phyloP scores from a whole-genome alignment of 257 asterid genomes.

The Linderniella brevidens region DNA sequence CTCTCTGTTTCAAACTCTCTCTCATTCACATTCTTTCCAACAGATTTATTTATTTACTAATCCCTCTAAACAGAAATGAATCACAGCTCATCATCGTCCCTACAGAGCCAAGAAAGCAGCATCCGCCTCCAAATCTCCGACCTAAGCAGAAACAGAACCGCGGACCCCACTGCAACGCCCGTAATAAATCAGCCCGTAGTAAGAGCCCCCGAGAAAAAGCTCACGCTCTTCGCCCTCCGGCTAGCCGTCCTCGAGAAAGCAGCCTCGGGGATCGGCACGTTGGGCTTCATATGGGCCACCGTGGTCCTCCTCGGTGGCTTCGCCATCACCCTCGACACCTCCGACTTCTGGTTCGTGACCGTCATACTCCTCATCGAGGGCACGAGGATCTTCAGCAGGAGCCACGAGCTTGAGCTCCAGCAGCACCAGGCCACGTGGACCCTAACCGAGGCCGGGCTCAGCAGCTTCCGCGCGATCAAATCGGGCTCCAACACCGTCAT shows the following conservation, averaged over 20 bases:
- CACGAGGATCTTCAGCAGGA: constrained; percentile 57
- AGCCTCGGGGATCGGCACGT: constrained; percentile 74
- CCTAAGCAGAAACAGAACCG: constrained; percentile 9
- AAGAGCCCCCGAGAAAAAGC: constrained; percentile 67
- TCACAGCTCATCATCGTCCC: too few species aligned
- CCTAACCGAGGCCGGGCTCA: constrained; percentile 49
- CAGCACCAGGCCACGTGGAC: constrained; percentile 75
- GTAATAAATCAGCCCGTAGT: constrained; percentile 7
- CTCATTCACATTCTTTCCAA: too few species aligned
- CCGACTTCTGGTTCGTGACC: constrained; percentile 91
- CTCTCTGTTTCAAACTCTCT: too few species aligned
- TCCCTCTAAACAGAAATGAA: too few species aligned
- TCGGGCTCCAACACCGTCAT: constrained; percentile 28
- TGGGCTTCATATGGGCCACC: constrained; percentile 95
- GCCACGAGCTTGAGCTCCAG: constrained; percentile 89
- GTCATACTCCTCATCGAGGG: constrained; percentile 61
- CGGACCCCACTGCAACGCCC: constrained; percentile 8
- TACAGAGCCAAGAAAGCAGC: too few species aligned
- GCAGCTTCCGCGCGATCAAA: constrained; percentile 46
- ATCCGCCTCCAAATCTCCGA: too few species aligned
- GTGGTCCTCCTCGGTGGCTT: constrained; percentile 90
- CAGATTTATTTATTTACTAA: too few species aligned
- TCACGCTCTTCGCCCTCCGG: constrained; percentile 85
- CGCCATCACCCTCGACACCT: constrained; percentile 50
- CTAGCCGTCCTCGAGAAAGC: constrained; percentile 76